Evolutionary conservation across 2,329 filamentous ascomycete genomes (phyloP).

Genomic region (Aspergillus caelatus): DNA sequence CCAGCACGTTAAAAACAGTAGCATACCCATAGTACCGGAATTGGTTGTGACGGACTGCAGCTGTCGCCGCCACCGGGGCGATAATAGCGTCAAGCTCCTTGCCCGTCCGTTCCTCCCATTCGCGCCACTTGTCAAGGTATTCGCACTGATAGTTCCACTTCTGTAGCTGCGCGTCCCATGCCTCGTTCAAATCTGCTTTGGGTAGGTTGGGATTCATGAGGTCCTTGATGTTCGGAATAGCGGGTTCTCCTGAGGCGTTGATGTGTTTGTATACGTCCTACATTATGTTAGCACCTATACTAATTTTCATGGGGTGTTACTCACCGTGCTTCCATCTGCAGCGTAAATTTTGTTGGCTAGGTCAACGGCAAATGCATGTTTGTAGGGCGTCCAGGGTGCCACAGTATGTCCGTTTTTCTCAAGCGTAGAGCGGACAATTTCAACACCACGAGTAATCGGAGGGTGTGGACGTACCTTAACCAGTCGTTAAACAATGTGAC

Average conservation of each 20-base stretch:
- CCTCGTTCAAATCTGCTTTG: slow-evolving; percentile 15
- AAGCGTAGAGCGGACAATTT: slow-evolving; percentile 29
- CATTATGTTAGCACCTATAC: slow-evolving; percentile 25
- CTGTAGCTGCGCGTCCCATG: slow-evolving; percentile 33
- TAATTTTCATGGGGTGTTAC: neutral
- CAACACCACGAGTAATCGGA: slow-evolving; percentile 37
- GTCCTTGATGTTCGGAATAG: slow-evolving; percentile 35
- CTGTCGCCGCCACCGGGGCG: slow-evolving; percentile 41
- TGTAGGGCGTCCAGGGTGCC: slow-evolving; percentile 32
- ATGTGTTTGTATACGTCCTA: slow-evolving; percentile 34
- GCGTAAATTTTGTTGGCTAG: neutral
- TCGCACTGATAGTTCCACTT: slow-evolving; percentile 39
- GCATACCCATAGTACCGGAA: slow-evolving; percentile 34
- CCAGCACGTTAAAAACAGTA: slow-evolving; percentile 41
- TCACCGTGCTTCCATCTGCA: neutral
- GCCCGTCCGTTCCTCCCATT: slow-evolving; percentile 19
- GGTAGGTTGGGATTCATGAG: slow-evolving; percentile 23
- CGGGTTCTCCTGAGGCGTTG: slow-evolving; percentile 39
- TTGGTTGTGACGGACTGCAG: slow-evolving; percentile 40
- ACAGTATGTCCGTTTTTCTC: slow-evolving; percentile 32
- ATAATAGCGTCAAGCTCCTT: slow-evolving; percentile 43
- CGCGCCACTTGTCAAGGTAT: slow-evolving; percentile 36
- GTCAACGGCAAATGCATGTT: neutral
- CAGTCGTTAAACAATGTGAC: neutral
- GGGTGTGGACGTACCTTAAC: slow-evolving; percentile 32